Evolutionary conservation across 495 filamentous ascomycete genomes (phyloP).

Genomic region (Aspergillus conjunctus): DNA sequence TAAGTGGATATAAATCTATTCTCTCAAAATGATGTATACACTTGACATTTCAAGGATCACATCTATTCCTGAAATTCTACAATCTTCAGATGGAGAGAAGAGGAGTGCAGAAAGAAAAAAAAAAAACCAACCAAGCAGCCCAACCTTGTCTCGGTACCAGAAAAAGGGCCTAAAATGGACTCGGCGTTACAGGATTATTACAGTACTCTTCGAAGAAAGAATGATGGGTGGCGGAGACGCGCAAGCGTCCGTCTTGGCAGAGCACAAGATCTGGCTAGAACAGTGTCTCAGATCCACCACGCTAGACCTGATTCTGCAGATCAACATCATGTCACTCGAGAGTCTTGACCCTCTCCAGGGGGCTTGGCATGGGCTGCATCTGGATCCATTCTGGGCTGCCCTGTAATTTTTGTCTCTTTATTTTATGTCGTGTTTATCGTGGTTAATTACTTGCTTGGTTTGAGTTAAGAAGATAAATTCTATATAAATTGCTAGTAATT

Average conservation of each 20-base stretch:
- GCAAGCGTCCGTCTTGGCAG: constrained; percentile 52
- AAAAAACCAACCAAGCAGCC: background rate
- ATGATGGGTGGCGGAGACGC: constrained; percentile 43
- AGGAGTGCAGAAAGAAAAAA: background rate
- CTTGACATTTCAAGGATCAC: background rate
- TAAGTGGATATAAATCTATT: background rate
- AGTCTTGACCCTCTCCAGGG: constrained; percentile 26
- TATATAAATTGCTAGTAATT: too few relatives aligned
- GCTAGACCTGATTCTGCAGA: constrained; percentile 25
- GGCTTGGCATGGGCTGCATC: constrained; percentile 32
- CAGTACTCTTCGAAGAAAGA: constrained; percentile 23
- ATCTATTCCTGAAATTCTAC: background rate
- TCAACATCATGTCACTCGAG: constrained; percentile 14
- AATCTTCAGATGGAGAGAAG: background rate
- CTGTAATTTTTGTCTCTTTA: background rate
- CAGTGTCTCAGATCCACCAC: constrained; percentile 24
- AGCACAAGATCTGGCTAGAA: constrained; percentile 43
- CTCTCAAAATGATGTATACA: background rate
- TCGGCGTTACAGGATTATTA: constrained; percentile 29
- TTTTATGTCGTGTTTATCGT: background rate
- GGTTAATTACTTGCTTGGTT: too few relatives aligned
- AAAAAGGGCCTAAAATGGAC: constrained; percentile 14
- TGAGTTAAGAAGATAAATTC: too few relatives aligned
- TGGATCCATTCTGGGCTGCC: background rate
- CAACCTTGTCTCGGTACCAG: constrained; percentile 12